Conservation (phyloP, 2,329 filamentous ascomycete species). For the Aspergillus carbonarius region DNA sequence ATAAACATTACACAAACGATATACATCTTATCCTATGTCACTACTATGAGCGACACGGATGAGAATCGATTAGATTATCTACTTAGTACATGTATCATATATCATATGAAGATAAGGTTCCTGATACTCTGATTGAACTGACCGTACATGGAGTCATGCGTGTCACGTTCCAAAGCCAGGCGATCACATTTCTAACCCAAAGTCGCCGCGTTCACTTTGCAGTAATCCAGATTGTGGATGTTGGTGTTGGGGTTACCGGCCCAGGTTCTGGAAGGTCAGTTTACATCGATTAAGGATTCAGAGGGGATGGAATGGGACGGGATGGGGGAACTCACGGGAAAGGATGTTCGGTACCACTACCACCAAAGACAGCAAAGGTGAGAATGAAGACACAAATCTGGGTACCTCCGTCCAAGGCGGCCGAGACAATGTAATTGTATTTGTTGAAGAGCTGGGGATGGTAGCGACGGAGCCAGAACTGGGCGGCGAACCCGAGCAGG, state of each 20-base stretch:
- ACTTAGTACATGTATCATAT: too few relatives aligned
- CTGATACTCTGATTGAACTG: too few relatives aligned
- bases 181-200: too few relatives aligned
- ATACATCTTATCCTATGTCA: too few relatives aligned
- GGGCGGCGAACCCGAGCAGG: conserved; percentile 1
- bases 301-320: neutral
- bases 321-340: neutral
- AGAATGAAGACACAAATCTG: conserved; percentile 11
- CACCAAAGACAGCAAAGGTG: conserved; percentile 12
- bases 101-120: too few relatives aligned
- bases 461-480: conserved; percentile 10
- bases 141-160: too few relatives aligned
- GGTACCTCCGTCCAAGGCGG: conserved; percentile 7
- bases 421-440: conserved; percentile 11
- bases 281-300: neutral
- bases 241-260: neutral
- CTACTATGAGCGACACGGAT: too few relatives aligned
- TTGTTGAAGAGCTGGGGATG: conserved; percentile 8
- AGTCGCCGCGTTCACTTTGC: conserved; percentile 3
- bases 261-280: neutral
- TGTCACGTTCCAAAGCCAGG: neutral
- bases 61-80: too few relatives aligned
- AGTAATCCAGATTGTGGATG: conserved; percentile 5
- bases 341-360: conserved; percentile 5
- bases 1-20: too few relatives aligned